Conservation (phyloP, 1,284 basidiomycete species). For the Cryptococcus depauperatus region DNA sequence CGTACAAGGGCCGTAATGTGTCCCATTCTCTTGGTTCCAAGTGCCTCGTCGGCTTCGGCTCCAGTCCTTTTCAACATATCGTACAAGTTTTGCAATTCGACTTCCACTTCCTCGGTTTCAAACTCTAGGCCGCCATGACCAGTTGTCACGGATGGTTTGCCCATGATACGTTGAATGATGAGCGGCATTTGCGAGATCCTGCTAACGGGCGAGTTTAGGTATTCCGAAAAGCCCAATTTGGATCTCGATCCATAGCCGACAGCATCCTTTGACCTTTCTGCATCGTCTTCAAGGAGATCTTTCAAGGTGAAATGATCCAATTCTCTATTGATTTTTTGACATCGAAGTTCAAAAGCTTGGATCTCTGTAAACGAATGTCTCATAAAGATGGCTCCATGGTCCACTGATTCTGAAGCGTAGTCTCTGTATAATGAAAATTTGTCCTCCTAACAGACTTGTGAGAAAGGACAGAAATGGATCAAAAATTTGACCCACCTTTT, state of each 20-base stretch:
- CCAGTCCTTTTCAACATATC: slow-evolving; percentile 55
- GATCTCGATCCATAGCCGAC: background rate
- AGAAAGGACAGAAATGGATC: background rate
- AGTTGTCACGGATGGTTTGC: background rate
- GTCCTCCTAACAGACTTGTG: background rate
- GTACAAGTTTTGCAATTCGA: slow-evolving; percentile 23
- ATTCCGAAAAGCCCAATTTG: background rate
- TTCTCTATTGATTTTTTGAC: background rate
- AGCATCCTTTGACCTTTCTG: background rate
- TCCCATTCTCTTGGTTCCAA: slow-evolving; percentile 54
- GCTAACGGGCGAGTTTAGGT: slow-evolving; percentile 55
- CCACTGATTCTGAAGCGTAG: background rate
- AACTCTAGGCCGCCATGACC: slow-evolving; percentile 29
- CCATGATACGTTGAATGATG: slow-evolving; percentile 2
- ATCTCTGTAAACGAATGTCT: too few relatives aligned
- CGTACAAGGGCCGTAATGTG: slow-evolving; percentile 61
- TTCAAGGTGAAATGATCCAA: background rate
- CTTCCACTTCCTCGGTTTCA: slow-evolving; percentile 17
- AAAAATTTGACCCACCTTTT: background rate
- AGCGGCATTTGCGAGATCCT: slow-evolving; percentile 69
- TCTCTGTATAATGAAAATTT: background rate
- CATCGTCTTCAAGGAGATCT: background rate
- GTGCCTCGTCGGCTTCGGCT: slow-evolving; percentile 51
- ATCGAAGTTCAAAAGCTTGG: background rate
- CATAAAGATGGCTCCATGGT: too few relatives aligned